Evolutionary conservation across 768 basidiomycete genomes (phyloP), one percentile per base, ranked within the genome.

Genomic region (Solioccasus polychromus): DNA sequence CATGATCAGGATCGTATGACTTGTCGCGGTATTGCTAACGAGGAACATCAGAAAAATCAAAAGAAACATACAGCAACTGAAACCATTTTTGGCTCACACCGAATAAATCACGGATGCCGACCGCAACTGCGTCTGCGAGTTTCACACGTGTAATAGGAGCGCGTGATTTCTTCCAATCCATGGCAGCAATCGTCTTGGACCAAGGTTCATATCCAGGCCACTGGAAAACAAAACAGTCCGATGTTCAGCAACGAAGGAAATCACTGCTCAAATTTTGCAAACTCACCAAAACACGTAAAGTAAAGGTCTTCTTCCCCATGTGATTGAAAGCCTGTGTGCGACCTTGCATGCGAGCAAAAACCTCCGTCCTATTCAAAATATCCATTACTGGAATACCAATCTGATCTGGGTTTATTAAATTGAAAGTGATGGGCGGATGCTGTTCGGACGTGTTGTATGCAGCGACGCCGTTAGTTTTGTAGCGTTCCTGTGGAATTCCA

Each of bases 191-290:
- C 52, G 88, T 86, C 49, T 85, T 75, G 52, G 78, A 79, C 82
- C 82, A 88, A 45, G 77, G 76, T 41, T 74, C 69, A 57, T 89
- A 89, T 4, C 87, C 87, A 15, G 85, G 86, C 87, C 87, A 90
- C 86, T 88, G 53, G 31, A 44, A n/a, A 23, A 42, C 38, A 31
- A 17, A 2, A n/a, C 12, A 7, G 23, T 24, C 15, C 28, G 39
- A 42, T 5, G 7, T 30, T 51, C 15, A 50, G 43, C 38, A 29
- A 41, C 40, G 45, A 23, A 12, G 1, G 15, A 40, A 11, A 18
- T 3, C 17, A 35, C 8, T 5, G 11, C 4, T 37, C 23, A 29
- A 15, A 38, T 32, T 42, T 30, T 17, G 11, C 2, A 24, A 35
- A 48, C 77, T 61, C 47, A 87, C 86, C 72, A 82, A 81, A 19